These are phyloP conservation scores for Nakazawaea anatomiae DNA, from an alignment of 805 yeast genomes.

Conservation along the genomic window DNA sequence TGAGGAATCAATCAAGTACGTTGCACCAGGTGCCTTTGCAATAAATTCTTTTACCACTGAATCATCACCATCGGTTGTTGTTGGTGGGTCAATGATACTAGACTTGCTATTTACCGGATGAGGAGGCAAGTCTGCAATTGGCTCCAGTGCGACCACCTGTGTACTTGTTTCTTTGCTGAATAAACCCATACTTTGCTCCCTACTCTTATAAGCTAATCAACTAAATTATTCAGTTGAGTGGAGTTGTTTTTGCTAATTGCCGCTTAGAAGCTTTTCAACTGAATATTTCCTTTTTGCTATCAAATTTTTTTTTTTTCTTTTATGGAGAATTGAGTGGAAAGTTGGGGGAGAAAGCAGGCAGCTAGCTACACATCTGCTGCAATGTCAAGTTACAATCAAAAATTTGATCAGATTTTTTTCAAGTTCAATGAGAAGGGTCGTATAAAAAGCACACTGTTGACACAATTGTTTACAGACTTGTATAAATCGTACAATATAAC, in stretches of 20 bases:
- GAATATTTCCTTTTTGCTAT: too few species aligned
- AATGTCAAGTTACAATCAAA: background rate
- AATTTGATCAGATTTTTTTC: background rate
- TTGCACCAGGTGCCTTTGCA: background rate
- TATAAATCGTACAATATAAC: background rate
- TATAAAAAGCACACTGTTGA: background rate
- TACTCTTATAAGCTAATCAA: too few species aligned
- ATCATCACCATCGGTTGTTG: background rate
- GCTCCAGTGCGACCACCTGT: background rate
- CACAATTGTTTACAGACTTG: background rate
- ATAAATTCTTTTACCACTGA: conserved; percentile 1
- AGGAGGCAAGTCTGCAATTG: conserved; percentile 3
- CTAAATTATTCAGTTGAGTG: background rate
- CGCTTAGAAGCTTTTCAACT: background rate
- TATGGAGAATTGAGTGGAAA: too few species aligned
- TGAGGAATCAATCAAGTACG: conserved; percentile 7
- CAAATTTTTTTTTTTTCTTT: too few species aligned
- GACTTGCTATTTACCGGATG: background rate
- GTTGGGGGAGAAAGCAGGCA: too few species aligned
- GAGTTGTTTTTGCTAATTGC: background rate
- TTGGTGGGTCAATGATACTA: conserved; percentile 1
- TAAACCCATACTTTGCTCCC: conserved; percentile 2
- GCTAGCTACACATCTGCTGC: too few species aligned
- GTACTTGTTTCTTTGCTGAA: conserved; percentile 5
- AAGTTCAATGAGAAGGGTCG: background rate